Conservation (phyloP, 1,284 basidiomycete genomes). For the Irpex rosettiformis region DNA sequence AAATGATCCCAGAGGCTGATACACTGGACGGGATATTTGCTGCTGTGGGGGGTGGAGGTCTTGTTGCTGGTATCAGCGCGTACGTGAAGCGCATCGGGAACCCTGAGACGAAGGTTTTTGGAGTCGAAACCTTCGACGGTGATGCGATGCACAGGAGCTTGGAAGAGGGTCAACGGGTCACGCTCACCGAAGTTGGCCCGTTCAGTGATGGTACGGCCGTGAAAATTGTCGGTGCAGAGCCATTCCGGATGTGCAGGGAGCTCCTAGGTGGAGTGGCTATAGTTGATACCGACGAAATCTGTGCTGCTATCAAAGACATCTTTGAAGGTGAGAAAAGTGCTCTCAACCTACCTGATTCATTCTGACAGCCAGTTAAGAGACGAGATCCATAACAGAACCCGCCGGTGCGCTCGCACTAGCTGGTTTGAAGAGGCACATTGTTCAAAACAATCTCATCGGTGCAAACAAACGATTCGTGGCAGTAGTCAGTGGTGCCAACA, state of each 20-base stretch:
- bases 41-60: conserved; percentile 90
- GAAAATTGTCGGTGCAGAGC: conserved; percentile 93
- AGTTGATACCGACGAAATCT: conserved; percentile 95
- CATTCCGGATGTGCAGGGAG: conserved; percentile 88
- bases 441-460: conserved; percentile 77
- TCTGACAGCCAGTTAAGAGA: conserved; percentile 53
- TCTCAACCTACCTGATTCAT: not conserved
- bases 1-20: conserved; percentile 76
- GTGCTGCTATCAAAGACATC: conserved; percentile 98
- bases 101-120: conserved; percentile 80
- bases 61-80: conserved; percentile 85
- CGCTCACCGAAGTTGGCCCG: conserved; percentile 88
- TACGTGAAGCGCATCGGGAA: conserved; percentile 94
- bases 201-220: conserved; percentile 99
- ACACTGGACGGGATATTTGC: conserved; percentile 86
- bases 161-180: conserved; percentile 75
- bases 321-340: conserved; percentile 76
- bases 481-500: conserved; percentile 94
- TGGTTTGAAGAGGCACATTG: conserved; percentile 87
- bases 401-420: conserved; percentile 95
- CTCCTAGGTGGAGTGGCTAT: conserved; percentile 85
- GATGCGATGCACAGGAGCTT: conserved; percentile 90
- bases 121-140: conserved; percentile 94
- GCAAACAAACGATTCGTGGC: conserved; percentile 88
- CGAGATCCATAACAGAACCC: conserved; percentile 92